Conservation (phyloP, 2,329 filamentous ascomycete genomes). For the Zymoseptoria ardabiliae region DNA sequence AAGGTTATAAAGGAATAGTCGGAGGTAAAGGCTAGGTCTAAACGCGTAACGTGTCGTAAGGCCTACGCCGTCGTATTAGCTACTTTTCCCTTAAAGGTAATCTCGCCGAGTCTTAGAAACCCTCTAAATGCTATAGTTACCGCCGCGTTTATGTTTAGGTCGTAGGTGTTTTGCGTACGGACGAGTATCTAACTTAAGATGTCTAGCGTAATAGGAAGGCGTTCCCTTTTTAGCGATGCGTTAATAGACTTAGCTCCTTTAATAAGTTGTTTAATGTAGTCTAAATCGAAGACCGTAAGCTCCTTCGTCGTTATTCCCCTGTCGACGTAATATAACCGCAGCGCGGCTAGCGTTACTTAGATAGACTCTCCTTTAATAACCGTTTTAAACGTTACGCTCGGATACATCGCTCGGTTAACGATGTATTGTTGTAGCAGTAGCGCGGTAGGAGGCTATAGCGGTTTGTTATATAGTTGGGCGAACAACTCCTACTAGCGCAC, state of each 20-base stretch:
- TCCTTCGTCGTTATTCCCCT: not conserved
- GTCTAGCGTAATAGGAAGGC: not conserved
- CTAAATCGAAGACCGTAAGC: not conserved
- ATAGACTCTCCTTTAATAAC: not conserved
- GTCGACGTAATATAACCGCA: not conserved
- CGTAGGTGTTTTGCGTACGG: not conserved
- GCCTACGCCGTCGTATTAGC: not conserved
- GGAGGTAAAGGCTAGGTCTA: not conserved
- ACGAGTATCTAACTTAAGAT: not conserved
- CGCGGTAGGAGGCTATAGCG: not conserved
- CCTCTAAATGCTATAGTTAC: not conserved
- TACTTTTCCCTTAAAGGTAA: not conserved
- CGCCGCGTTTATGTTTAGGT: not conserved
- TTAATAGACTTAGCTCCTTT: not conserved
- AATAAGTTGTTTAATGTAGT: not conserved
- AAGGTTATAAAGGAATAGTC: not conserved
- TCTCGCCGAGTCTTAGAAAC: conserved; percentile 1
- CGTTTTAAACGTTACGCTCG: not conserved
- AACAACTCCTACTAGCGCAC: not conserved
- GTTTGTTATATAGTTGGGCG: not conserved
- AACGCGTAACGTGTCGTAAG: not conserved
- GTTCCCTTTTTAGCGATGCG: not conserved
- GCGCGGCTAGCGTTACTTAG: not conserved
- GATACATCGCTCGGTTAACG: not conserved
- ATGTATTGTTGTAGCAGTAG: not conserved